Percentiles rank a stretch among this genome's conserved stretches.
Evolutionary conservation across 352 stramenopile genomes (phyloP).

Genomic region (Lagenidium giganteum): DNA sequence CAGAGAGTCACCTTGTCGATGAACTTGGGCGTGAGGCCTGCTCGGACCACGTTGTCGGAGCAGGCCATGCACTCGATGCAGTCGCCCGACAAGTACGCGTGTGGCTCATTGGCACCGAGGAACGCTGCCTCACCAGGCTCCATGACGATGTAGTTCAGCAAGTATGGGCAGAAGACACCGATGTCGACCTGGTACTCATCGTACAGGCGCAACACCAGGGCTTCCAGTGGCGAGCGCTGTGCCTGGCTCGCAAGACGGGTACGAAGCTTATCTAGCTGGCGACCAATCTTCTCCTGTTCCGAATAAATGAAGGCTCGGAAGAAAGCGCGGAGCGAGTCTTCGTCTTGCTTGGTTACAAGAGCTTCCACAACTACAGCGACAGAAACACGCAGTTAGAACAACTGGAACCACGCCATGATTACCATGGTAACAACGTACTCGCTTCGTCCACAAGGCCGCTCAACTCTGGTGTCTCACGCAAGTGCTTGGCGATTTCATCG

Average conservation of each 20-base stretch:
- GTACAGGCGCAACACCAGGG: constrained; percentile 88
- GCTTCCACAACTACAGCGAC: neutral
- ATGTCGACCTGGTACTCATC: constrained; percentile 96
- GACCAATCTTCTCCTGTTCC: constrained; percentile 48
- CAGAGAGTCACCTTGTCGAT: constrained; percentile 97
- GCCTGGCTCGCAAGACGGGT: constrained; percentile 42
- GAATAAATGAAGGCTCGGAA: constrained; percentile 82
- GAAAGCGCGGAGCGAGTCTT: constrained; percentile 49
- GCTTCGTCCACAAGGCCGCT: constrained; percentile 46
- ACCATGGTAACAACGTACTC: constrained; percentile 24
- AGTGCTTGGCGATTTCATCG: constrained; percentile 87
- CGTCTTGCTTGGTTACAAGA: constrained; percentile 22
- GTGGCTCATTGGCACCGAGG: constrained; percentile 98
- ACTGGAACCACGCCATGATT: too few relatives aligned
- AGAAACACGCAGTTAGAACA: neutral
- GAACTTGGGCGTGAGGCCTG: constrained; percentile 98
- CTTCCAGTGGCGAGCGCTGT: constrained; percentile 41
- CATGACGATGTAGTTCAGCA: constrained; percentile 98
- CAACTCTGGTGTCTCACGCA: constrained; percentile 90
- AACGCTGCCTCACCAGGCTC: constrained; percentile 96
- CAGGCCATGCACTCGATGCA: constrained; percentile 99
- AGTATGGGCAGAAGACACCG: constrained; percentile 96
- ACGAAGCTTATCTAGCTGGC: constrained; percentile 80
- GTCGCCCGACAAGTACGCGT: constrained; percentile 97
- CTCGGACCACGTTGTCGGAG: constrained; percentile 98